phyloP scores from a whole-genome alignment of 495 filamentous ascomycete genomes.

The Annulohypoxylon maeteangense region DNA sequence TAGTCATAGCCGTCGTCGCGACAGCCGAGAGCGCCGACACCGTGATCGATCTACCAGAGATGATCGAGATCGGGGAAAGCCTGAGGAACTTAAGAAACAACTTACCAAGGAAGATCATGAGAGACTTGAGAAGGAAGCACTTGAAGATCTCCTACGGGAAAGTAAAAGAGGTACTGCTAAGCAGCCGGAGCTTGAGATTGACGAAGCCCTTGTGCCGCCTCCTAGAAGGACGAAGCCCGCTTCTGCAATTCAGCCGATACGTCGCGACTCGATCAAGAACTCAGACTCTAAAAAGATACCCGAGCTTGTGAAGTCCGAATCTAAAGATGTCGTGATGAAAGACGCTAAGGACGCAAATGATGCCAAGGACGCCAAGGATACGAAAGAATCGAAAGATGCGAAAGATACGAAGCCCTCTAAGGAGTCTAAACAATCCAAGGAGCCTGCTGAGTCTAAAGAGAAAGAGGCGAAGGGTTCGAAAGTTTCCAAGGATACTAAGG shows the following conservation, averaged over 20 bases:
- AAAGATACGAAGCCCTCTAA: conserved; percentile 28
- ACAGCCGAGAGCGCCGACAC: conserved; percentile 43
- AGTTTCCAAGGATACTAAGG: conserved; percentile 32
- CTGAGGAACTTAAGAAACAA: conserved; percentile 56
- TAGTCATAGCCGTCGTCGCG: conserved; percentile 42
- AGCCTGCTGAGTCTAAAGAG: conserved; percentile 41
- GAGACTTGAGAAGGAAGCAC: conserved; percentile 63
- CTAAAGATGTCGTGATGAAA: conserved; percentile 44
- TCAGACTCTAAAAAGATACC: conserved; percentile 50
- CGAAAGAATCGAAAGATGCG: conserved; percentile 26
- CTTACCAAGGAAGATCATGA: conserved; percentile 66
- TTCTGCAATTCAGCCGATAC: conserved; percentile 66
- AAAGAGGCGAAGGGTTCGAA: conserved; percentile 44
- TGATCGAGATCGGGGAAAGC: conserved; percentile 37
- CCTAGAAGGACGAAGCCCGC: conserved; percentile 61
- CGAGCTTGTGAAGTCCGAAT: conserved; percentile 44
- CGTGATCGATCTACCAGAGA: conserved; percentile 51
- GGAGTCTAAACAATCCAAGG: conserved; percentile 39
- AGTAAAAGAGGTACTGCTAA: conserved; percentile 59
- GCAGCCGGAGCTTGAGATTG: conserved; percentile 63
- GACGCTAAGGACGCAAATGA: conserved; percentile 35
- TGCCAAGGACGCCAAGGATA: conserved; percentile 24
- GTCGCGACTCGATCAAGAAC: conserved; percentile 56
- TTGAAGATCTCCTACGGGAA: conserved; percentile 65
- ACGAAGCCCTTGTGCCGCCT: conserved; percentile 63